Conservation (phyloP, 768 basidiomycete genomes). For the Imleria badia region DNA sequence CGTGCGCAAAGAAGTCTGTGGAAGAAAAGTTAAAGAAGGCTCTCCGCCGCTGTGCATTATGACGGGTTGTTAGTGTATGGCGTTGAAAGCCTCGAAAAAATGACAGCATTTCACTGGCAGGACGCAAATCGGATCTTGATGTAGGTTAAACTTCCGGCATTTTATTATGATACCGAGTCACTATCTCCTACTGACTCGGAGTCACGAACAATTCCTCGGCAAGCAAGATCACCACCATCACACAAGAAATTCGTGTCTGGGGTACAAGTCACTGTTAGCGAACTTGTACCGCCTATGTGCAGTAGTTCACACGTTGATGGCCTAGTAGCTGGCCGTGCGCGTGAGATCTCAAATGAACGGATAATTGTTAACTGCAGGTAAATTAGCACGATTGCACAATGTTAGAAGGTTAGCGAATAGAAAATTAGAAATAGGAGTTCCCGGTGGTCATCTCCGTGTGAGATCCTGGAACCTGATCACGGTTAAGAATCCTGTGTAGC, state of each 20-base stretch:
- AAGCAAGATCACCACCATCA: background rate
- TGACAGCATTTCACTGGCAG: conserved; percentile 22
- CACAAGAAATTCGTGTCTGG: background rate
- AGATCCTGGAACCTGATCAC: background rate
- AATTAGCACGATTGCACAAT: background rate
- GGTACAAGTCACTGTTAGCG: background rate
- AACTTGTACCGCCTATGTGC: background rate
- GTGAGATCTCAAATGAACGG: background rate
- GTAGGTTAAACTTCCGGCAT: no score
- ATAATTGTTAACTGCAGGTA: background rate
- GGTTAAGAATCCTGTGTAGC: background rate
- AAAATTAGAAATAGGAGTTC: conserved; percentile 9
- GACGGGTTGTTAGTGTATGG: background rate
- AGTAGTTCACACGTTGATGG: background rate
- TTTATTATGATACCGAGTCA: no score
- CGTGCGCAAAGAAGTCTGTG: conserved; percentile 38
- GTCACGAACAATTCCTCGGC: no score
- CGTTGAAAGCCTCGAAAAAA: conserved; percentile 6
- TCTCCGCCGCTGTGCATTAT: conserved; percentile 20
- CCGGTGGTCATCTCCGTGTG: conserved; percentile 20
- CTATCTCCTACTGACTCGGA: no score
- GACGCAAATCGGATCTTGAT: no score
- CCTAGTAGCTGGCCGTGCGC: no score
- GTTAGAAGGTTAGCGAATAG: background rate
- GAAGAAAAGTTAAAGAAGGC: conserved; percentile 51